Base-by-base conservation (phyloP, 1,284 basidiomycete genomes). In the Rhodotorula sp. region DNA sequence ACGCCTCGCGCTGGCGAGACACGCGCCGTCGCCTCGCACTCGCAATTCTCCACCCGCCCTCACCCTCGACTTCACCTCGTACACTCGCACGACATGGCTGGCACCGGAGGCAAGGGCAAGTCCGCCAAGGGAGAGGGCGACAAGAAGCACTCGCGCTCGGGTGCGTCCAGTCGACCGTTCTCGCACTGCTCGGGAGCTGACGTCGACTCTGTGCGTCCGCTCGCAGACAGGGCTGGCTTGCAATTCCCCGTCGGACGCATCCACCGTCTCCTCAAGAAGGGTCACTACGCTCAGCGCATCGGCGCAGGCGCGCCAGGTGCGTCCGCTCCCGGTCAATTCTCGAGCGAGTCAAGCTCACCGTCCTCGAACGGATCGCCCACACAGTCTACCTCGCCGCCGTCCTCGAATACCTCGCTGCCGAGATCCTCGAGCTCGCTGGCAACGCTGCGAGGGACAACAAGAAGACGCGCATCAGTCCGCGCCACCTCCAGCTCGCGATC, bases 401-500 rank as follows among this genome's bases (percentile, higher is more conserved):
- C 48, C 84, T 91, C 20, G 90, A 91, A 79, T 91, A 93, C 81
- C 85, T 94, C 59, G 86, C 88, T 30, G 92, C 91, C 61, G 92
- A 94, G 81, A 88, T 94, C 76, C 86, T 92, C 69, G 91, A 94
- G 82, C 84, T 92, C 66, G 90, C 91, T 57, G 91, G 91, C 65
- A 91, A 91, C 82, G 90, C 89, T 56, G 80, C 82, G 77, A 60
- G 81, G 81, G 87, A 89, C 77, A 87, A 89, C 82, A 87, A 88
- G 85, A 85, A 92, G 85, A 88, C 89, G 78, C 90, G 91, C 88
- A 93, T 94, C 80, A 89, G 91, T 22, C 92, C 92, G 68, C 87
- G 92, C 80, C 91, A 94, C 82, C 80, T 94, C 69, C 91, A 93
- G 80, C 88, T 94, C 72, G 92, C 92, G 75, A 92, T 94, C 81